phyloP scores from a whole-genome alignment of 1,284 basidiomycete species.

The Moesziomyces sp. region DNA sequence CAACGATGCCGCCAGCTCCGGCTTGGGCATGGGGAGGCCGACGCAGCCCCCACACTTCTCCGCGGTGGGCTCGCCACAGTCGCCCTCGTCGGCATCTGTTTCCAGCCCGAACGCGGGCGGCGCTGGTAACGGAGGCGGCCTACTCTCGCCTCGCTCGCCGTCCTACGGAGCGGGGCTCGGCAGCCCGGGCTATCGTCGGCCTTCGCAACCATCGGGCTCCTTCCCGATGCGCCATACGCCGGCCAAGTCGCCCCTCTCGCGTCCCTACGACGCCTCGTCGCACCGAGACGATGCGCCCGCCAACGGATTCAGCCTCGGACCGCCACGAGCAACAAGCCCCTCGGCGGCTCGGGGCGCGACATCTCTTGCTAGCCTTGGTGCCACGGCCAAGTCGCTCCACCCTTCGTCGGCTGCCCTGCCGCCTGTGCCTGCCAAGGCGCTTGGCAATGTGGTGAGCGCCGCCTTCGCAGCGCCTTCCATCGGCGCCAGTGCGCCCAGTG shows the following conservation, averaged over 20 bases:
- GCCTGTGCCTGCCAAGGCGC: slow-evolving; percentile 3
- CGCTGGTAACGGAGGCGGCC: slow-evolving; percentile 3
- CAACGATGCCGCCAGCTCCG: slow-evolving; percentile 4
- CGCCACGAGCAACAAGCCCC: slow-evolving; percentile 37
- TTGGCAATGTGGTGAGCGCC: slow-evolving; percentile 18
- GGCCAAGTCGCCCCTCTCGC: slow-evolving; percentile 45
- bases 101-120: slow-evolving; percentile 3
- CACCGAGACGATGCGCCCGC: slow-evolving; percentile 22
- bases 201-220: slow-evolving; percentile 44
- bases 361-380: slow-evolving; percentile 20
- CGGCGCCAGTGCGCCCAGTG: slow-evolving; percentile 2
- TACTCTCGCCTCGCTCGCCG: slow-evolving; percentile 33
- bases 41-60: slow-evolving; percentile 20
- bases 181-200: slow-evolving; percentile 35
- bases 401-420: slow-evolving; percentile 22
- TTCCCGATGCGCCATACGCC: slow-evolving; percentile 53
- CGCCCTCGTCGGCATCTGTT: slow-evolving; percentile 21
- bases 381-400: slow-evolving; percentile 27
- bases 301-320: slow-evolving; percentile 40
- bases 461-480: slow-evolving; percentile 16
- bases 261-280: slow-evolving; percentile 24
- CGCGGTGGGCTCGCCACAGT: slow-evolving; percentile 23
- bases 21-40: slow-evolving; percentile 31
- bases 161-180: slow-evolving; percentile 31
- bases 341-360: slow-evolving; percentile 17